These are phyloP conservation scores for Adansonia grandidieri DNA, from an alignment of 441 rosid genomes.

Conservation along the genomic window DNA sequence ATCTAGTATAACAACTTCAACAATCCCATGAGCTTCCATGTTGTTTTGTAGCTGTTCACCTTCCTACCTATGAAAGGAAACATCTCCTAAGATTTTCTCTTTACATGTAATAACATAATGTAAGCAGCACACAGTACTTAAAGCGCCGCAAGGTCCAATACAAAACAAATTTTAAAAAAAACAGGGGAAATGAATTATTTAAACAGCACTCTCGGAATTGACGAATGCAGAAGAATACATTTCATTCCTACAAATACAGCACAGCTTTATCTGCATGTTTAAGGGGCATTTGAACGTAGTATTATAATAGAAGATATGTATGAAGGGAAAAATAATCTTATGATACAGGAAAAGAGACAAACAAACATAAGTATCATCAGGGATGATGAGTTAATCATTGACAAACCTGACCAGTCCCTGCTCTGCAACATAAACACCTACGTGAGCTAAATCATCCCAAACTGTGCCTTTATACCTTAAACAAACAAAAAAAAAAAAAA, in stretches of 20 bases:
- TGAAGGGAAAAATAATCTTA: neutral
- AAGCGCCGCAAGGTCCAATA: neutral
- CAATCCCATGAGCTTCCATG: constrained; percentile 88
- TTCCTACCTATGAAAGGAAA: constrained; percentile 63
- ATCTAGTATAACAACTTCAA: constrained; percentile 89
- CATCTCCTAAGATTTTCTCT: neutral
- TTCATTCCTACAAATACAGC: neutral
- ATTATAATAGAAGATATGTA: neutral
- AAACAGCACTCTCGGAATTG: neutral
- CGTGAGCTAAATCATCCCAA: constrained; percentile 95
- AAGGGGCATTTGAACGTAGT: constrained; percentile 8
- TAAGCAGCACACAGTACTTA: neutral
- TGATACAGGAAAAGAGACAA: neutral
- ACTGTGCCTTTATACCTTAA: constrained; percentile 88
- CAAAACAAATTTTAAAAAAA: neutral
- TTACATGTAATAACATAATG: neutral
- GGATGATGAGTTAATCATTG: neutral
- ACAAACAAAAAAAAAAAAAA: neutral
- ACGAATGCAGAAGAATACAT: neutral
- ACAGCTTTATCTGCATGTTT: neutral
- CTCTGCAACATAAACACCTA: constrained; percentile 87
- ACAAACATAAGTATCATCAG: constrained; percentile 19
- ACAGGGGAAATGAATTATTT: neutral
- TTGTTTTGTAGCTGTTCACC: constrained; percentile 92
- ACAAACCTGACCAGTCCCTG: constrained; percentile 76